phyloP scores from a whole-genome alignment of 108 stramenopile genomes.

The Mayamaea pseudoterrestris region DNA sequence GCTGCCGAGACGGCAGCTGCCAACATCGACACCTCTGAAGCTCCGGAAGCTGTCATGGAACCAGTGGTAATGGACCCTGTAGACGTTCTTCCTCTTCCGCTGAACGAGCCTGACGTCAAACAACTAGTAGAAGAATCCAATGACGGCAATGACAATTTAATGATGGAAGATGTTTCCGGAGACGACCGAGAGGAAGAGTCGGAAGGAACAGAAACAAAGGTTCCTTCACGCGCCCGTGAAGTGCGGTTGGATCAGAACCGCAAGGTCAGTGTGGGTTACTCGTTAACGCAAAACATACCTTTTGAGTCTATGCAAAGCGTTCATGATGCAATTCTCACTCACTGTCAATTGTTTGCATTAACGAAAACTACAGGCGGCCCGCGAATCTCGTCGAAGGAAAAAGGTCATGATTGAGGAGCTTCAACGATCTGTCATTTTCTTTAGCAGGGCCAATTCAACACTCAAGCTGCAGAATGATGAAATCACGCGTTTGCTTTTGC shows the following conservation, averaged over 20 bases:
- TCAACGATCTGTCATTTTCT: conserved; percentile 73
- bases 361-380: no score
- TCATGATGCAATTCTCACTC: no score
- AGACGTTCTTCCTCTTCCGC: no score
- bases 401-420: conserved; percentile 80
- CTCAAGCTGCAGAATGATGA: conserved; percentile 72
- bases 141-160: conserved; percentile 1
- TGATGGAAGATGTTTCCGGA: neutral
- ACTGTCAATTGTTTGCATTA: no score
- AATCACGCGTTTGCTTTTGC: conserved; percentile 41
- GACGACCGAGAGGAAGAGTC: neutral
- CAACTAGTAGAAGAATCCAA: neutral
- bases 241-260: conserved; percentile 79
- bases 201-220: neutral
- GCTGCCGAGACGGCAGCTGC: neutral
- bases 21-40: neutral
- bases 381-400: conserved; percentile 68
- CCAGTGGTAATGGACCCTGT: no score
- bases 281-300: no score
- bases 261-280: no score
- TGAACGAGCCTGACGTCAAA: neutral
- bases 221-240: conserved; percentile 39
- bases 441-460: conserved; percentile 56
- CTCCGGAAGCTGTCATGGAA: neutral
- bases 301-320: no score